A percentile compares a stretch with the other conserved stretches of the same genome.
Evolutionary conservation across 805 yeast species (phyloP).

Genomic region (Nakazawaea populi): DNA sequence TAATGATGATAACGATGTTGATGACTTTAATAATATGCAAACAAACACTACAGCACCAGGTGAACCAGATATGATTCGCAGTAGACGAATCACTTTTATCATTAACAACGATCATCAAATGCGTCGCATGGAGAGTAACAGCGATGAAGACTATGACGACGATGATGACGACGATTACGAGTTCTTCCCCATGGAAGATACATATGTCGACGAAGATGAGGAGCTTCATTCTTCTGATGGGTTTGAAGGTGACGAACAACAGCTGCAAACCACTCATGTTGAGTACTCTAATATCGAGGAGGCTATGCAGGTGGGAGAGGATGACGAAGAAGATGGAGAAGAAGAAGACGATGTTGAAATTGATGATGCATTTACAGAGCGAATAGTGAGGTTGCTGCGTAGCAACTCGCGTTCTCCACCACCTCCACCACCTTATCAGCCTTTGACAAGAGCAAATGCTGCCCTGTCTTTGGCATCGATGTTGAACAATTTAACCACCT

Average conservation of each 20-base stretch:
- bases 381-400: conserved; percentile 11
- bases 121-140: background rate
- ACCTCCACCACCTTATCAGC: conserved; percentile 2
- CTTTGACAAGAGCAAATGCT: background rate
- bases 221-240: conserved; percentile 21
- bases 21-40: background rate
- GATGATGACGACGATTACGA: conserved; percentile 19
- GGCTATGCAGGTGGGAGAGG: conserved; percentile 15
- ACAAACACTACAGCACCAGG: background rate
- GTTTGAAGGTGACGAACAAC: conserved; percentile 11
- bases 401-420: conserved; percentile 4
- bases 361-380: conserved; percentile 14
- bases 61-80: background rate
- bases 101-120: background rate
- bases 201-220: conserved; percentile 19
- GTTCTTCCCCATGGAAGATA: conserved; percentile 1
- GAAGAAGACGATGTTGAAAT: conserved; percentile 18
- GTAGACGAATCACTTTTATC: background rate
- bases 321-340: conserved; percentile 18
- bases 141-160: conserved; percentile 11
- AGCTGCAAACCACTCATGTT: too few relatives aligned
- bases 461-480: conserved; percentile 4
- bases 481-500: conserved; percentile 5
- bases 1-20: background rate
- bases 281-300: too few relatives aligned